These are phyloP conservation scores for Paracoccidioides brasiliensis DNA, from an alignment of 2,329 filamentous ascomycete species.

Conservation along the genomic window DNA sequence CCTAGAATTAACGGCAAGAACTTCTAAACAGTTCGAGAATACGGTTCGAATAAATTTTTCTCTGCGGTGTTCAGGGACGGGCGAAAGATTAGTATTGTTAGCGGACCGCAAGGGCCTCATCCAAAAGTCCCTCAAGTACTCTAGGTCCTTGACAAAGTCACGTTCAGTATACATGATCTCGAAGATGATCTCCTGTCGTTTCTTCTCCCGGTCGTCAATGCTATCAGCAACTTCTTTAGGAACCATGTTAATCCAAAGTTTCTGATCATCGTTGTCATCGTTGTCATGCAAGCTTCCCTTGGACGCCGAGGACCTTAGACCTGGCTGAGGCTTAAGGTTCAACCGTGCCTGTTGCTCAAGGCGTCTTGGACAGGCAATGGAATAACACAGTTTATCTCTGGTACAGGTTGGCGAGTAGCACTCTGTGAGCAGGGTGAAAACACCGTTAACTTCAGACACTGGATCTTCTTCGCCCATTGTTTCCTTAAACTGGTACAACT, in stretches of 20 bases:
- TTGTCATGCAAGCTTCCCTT: constrained; percentile 69
- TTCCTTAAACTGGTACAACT: constrained; percentile 95
- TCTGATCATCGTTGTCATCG: constrained; percentile 85
- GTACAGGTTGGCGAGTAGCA: constrained; percentile 98
- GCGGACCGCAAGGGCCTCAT: constrained; percentile 78
- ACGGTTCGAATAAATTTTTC: constrained; percentile 89
- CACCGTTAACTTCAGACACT: constrained; percentile 70
- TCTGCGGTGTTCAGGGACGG: constrained; percentile 74
- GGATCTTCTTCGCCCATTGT: constrained; percentile 65
- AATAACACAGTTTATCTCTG: constrained; percentile 89
- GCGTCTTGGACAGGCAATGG: constrained; percentile 85
- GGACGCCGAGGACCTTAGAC: constrained; percentile 60
- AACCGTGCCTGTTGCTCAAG: constrained; percentile 89
- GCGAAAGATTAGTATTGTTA: constrained; percentile 51
- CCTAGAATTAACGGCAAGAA: constrained; percentile 78
- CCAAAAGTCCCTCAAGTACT: constrained; percentile 97
- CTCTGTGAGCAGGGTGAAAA: constrained; percentile 90
- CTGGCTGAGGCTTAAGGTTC: constrained; percentile 85
- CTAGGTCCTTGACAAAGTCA: constrained; percentile 96
- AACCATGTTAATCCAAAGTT: constrained; percentile 98
- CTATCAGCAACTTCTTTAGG: constrained; percentile 87
- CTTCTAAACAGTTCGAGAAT: constrained; percentile 91
- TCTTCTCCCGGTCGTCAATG: constrained; percentile 84
- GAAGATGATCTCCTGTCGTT: constrained; percentile 93
- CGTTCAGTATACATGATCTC: constrained; percentile 98